Conservation (phyloP, 1,284 basidiomycete genomes). For the Ustilago sp. region DNA sequence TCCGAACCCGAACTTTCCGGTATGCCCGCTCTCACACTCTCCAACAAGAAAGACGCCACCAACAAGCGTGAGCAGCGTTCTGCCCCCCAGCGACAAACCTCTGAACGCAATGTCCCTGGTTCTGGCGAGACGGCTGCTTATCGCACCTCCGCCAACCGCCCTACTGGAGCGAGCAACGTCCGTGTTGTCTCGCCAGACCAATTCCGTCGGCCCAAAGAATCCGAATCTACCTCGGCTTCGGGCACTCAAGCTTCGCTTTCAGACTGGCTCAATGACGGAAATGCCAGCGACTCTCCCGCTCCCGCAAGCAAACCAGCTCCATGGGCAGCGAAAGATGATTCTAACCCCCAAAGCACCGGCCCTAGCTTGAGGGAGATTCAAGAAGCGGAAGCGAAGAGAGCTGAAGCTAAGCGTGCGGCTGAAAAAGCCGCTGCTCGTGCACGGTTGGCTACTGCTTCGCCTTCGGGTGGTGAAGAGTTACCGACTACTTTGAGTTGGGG, state of each 20-base stretch:
- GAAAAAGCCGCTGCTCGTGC: conserved; percentile 67
- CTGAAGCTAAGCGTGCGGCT: conserved; percentile 75
- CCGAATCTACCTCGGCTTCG: conserved; percentile 1
- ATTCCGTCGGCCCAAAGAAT: conserved; percentile 42
- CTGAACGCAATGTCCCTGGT: conserved; percentile 27
- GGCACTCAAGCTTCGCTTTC: conserved; percentile 41
- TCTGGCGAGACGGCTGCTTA: conserved; percentile 15
- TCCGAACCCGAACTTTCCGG: conserved; percentile 54
- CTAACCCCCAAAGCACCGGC: conserved; percentile 30
- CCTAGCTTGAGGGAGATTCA: conserved; percentile 91
- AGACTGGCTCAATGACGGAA: conserved; percentile 49
- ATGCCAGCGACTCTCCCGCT: conserved; percentile 20
- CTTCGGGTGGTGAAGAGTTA: conserved; percentile 61
- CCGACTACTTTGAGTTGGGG: conserved; percentile 71
- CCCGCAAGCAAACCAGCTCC: conserved; percentile 60
- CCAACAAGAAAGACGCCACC: conserved; percentile 28
- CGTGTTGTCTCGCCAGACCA: conserved; percentile 59
- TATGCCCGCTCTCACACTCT: conserved; percentile 31
- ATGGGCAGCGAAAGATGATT: conserved; percentile 62
- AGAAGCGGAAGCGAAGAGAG: conserved; percentile 86
- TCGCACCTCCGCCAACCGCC: conserved; percentile 27
- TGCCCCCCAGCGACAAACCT: conserved; percentile 24
- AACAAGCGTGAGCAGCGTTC: conserved; percentile 48
- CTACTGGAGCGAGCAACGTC: conserved; percentile 52
- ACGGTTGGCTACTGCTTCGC: conserved; percentile 40